Percentiles rank a stretch among this genome's conserved stretches.
Conservation (phyloP, 2,329 filamentous ascomycete genomes). For the Cytospora piceicola region DNA sequence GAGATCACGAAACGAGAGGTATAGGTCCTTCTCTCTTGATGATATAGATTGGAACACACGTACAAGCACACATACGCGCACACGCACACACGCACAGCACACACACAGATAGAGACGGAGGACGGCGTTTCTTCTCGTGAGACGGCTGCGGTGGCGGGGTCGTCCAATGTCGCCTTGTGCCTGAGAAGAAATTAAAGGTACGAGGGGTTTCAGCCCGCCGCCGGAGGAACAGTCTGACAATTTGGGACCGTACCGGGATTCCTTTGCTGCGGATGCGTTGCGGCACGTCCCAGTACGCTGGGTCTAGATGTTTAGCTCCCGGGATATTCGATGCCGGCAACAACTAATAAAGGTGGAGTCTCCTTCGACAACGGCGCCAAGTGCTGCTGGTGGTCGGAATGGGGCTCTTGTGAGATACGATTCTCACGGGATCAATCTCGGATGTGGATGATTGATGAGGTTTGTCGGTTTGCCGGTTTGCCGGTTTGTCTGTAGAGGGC, state of each 20-base stretch:
- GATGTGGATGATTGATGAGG: background rate
- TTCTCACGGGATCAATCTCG: background rate
- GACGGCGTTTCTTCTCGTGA: background rate
- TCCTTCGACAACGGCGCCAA: too few species aligned
- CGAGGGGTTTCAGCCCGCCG: slow-evolving; percentile 12
- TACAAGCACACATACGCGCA: too few species aligned
- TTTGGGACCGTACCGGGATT: slow-evolving; percentile 4
- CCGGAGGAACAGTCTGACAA: slow-evolving; percentile 3
- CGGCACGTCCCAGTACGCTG: slow-evolving; percentile 16
- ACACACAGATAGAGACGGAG: background rate
- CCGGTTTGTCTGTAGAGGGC: background rate
- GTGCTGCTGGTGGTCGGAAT: background rate
- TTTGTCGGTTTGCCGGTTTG: background rate
- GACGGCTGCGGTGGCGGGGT: slow-evolving; percentile 10
- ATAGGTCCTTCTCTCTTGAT: too few species aligned
- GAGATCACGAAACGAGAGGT: too few species aligned
- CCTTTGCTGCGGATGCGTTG: slow-evolving; percentile 6
- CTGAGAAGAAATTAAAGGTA: slow-evolving; percentile 30
- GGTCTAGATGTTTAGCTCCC: slow-evolving; percentile 20
- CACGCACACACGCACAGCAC: background rate
- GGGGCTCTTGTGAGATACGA: background rate
- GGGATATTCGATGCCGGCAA: background rate
- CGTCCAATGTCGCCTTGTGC: slow-evolving; percentile 27
- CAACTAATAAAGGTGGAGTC: background rate
- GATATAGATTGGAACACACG: too few species aligned